These are phyloP conservation scores for Paraconiothyrium brasiliense DNA, from an alignment of 2,329 filamentous ascomycete genomes.

Conservation along the genomic window DNA sequence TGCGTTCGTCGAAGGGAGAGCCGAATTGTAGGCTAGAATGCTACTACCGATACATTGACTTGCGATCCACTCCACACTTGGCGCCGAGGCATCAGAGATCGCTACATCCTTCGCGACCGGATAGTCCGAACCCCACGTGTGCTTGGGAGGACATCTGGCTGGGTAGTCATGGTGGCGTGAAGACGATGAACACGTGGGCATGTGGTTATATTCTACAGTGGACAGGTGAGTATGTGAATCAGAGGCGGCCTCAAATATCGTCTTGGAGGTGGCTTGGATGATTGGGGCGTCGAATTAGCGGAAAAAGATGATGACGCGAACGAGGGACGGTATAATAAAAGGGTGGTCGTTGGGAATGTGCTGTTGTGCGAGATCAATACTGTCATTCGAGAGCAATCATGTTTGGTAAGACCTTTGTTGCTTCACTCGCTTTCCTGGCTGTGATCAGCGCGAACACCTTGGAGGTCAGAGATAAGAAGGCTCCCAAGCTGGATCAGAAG, in stretches of 20 bases:
- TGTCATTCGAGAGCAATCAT: background rate
- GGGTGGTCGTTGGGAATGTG: background rate
- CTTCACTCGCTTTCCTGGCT: background rate
- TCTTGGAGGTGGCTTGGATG: background rate
- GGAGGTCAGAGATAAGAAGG: background rate
- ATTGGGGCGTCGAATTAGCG: background rate
- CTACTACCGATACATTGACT: background rate
- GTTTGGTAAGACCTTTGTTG: background rate
- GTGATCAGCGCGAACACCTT: background rate
- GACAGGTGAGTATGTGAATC: background rate
- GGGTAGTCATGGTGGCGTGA: background rate
- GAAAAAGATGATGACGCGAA: background rate
- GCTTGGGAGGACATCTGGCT: background rate
- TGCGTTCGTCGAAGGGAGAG: too few relatives aligned
- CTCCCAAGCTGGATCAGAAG: background rate
- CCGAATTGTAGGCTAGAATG: background rate
- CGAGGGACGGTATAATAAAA: background rate
- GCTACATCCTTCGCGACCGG: background rate
- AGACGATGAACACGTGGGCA: background rate
- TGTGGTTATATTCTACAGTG: background rate
- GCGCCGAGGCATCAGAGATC: background rate
- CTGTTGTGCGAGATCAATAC: background rate
- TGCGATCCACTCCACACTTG: background rate
- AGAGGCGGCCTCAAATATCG: background rate
- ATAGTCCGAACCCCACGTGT: conserved; percentile 7